These are phyloP conservation scores for Flagelloscypha sp. DNA, from an alignment of 768 basidiomycete genomes.

Conservation along the genomic window DNA sequence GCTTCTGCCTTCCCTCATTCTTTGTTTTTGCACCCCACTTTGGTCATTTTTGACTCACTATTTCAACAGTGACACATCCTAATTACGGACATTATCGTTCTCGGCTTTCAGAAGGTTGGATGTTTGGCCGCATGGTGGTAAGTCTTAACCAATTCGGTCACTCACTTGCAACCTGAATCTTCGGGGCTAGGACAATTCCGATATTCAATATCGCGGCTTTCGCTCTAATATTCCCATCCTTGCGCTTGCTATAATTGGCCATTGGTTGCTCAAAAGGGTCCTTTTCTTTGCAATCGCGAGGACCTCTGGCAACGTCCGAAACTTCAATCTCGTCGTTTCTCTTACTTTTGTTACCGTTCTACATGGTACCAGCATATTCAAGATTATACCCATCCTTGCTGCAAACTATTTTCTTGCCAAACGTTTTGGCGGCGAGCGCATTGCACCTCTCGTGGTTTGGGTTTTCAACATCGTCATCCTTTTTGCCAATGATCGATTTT, in stretches of 20 bases:
- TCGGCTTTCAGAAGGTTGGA: constrained; percentile 67
- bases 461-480: constrained; percentile 65
- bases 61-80: constrained; percentile 62
- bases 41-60: too few relatives aligned
- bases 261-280: constrained; percentile 29
- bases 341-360: constrained; percentile 57
- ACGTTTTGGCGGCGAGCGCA: constrained; percentile 29
- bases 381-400: constrained; percentile 64
- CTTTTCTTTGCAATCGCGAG: constrained; percentile 54
- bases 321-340: constrained; percentile 51
- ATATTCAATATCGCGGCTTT: constrained; percentile 85
- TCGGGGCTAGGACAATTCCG: constrained; percentile 74
- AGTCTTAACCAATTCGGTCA: constrained; percentile 21
- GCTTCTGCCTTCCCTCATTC: too few relatives aligned
- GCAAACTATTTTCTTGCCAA: constrained; percentile 63
- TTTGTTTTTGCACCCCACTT: too few relatives aligned
- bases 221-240: constrained; percentile 71
- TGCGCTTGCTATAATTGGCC: constrained; percentile 23
- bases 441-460: constrained; percentile 60
- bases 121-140: constrained; percentile 73
- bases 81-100: constrained; percentile 60
- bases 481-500: constrained; percentile 66
- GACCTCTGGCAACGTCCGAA: constrained; percentile 38
- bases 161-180: constrained; percentile 4
- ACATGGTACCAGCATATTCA: constrained; percentile 76